phyloP scores from a whole-genome alignment of 2,329 filamentous ascomycete species.

The Cordyceps fumosorosea region DNA sequence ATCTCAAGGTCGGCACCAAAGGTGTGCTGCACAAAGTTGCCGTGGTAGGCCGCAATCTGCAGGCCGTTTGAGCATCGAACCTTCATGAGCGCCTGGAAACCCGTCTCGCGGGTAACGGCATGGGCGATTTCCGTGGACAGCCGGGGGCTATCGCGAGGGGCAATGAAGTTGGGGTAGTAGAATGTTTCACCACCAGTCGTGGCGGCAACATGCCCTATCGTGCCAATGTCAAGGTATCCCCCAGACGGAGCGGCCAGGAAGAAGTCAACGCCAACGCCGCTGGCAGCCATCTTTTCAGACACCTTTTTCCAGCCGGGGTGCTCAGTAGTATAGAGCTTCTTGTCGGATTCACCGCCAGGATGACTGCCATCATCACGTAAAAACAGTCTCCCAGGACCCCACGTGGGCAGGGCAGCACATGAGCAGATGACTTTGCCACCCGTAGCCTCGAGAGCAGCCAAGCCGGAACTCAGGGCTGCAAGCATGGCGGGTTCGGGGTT shows the following conservation, averaged over 20 bases:
- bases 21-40: slow-evolving; percentile 92
- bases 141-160: slow-evolving; percentile 76
- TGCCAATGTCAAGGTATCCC: slow-evolving; percentile 87
- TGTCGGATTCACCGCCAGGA: slow-evolving; percentile 80
- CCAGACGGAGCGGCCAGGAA: slow-evolving; percentile 89
- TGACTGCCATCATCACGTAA: slow-evolving; percentile 85
- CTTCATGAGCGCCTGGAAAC: slow-evolving; percentile 96
- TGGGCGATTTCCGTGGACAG: slow-evolving; percentile 81
- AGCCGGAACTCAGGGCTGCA: slow-evolving; percentile 73
- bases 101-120: slow-evolving; percentile 80
- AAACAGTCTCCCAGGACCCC: slow-evolving; percentile 79
- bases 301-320: slow-evolving; percentile 82
- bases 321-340: slow-evolving; percentile 85
- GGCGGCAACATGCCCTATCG: slow-evolving; percentile 79
- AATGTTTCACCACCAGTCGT: slow-evolving; percentile 92
- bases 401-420: slow-evolving; percentile 80
- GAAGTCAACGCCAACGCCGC: slow-evolving; percentile 85
- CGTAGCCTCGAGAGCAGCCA: slow-evolving; percentile 76
- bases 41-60: slow-evolving; percentile 89
- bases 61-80: slow-evolving; percentile 95
- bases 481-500: slow-evolving; percentile 86
- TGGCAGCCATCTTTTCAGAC: slow-evolving; percentile 79
- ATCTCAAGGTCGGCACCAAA: slow-evolving; percentile 94
- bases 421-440: slow-evolving; percentile 92
- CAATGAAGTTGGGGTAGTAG: slow-evolving; percentile 95